A percentile compares a stretch with the other conserved stretches of the same genome.
Evolutionary conservation across 257 asterid genomes (phyloP).

Genomic region (Gynochthodes officinalis): DNA sequence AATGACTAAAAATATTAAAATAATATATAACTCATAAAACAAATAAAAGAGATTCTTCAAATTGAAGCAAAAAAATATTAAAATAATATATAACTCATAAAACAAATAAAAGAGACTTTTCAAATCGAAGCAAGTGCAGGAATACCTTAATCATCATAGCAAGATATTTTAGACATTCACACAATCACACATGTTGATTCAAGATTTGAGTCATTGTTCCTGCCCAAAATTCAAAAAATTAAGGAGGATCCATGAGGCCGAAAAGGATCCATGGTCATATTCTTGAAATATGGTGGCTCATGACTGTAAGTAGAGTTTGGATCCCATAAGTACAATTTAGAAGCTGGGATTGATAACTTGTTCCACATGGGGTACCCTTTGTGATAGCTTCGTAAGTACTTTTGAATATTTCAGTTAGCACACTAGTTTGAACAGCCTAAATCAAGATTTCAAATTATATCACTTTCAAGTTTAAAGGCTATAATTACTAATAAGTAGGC

Average conservation of each 20-base stretch:
- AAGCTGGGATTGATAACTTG: slow-evolving; percentile 57
- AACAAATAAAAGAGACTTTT: no score
- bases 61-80: no score
- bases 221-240: no score
- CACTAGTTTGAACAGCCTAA: slow-evolving; percentile 87
- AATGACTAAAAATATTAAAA: no score
- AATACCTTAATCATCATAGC: no score
- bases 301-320: slow-evolving; percentile 84
- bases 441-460: slow-evolving; percentile 10
- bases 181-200: no score
- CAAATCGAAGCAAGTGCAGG: no score
- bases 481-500: slow-evolving; percentile 13
- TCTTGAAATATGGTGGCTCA: slow-evolving; percentile 91
- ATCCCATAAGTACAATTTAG: slow-evolving; percentile 85
- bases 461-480: neutral
- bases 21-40: no score
- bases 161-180: no score
- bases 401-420: slow-evolving; percentile 86
- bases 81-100: no score
- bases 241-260: slow-evolving; percentile 82
- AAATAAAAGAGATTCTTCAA: no score
- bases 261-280: slow-evolving; percentile 90
- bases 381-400: slow-evolving; percentile 88
- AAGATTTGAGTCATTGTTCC: no score
- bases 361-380: slow-evolving; percentile 88